phyloP scores from a whole-genome alignment of 768 basidiomycete species.

The Calocera cornea region DNA sequence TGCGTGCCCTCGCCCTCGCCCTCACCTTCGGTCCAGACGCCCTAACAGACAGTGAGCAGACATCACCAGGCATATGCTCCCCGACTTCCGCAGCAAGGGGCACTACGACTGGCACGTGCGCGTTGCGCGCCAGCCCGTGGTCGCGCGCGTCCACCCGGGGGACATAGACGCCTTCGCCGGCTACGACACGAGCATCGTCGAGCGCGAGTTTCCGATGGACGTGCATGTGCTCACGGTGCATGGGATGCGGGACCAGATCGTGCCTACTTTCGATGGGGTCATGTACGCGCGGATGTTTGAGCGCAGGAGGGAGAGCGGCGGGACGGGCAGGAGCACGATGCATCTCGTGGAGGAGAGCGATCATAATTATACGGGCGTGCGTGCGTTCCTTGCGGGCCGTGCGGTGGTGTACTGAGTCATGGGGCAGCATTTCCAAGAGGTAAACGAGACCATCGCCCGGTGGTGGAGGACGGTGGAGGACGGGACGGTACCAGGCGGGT shows the following conservation, averaged over 20 bases:
- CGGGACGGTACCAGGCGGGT: neutral
- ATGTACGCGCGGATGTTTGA: slow-evolving; percentile 45
- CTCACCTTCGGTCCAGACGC: neutral
- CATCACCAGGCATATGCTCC: slow-evolving; percentile 31
- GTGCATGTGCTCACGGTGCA: slow-evolving; percentile 65
- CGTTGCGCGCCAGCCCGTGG: slow-evolving; percentile 50
- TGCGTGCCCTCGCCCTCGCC: neutral
- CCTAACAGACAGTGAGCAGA: slow-evolving; percentile 15
- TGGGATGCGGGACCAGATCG: slow-evolving; percentile 52
- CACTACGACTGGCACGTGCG: slow-evolving; percentile 48
- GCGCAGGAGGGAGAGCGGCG: slow-evolving; percentile 22
- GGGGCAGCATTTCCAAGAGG: neutral
- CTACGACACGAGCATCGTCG: slow-evolving; percentile 56
- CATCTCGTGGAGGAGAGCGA: slow-evolving; percentile 60
- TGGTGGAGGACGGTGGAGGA: slow-evolving; percentile 1
- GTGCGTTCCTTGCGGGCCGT: slow-evolving; percentile 12
- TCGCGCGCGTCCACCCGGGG: slow-evolving; percentile 39
- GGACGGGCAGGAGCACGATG: slow-evolving; percentile 56
- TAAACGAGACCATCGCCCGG: neutral
- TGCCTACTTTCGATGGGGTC: slow-evolving; percentile 58
- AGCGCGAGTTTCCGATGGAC: slow-evolving; percentile 48
- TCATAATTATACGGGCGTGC: slow-evolving; percentile 59
- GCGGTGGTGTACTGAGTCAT: neutral
- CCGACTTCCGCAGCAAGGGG: slow-evolving; percentile 39
- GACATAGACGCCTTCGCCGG: slow-evolving; percentile 48